phyloP scores from a whole-genome alignment of 1,139 yeast species.

The Suhomyces chickasaworum region DNA sequence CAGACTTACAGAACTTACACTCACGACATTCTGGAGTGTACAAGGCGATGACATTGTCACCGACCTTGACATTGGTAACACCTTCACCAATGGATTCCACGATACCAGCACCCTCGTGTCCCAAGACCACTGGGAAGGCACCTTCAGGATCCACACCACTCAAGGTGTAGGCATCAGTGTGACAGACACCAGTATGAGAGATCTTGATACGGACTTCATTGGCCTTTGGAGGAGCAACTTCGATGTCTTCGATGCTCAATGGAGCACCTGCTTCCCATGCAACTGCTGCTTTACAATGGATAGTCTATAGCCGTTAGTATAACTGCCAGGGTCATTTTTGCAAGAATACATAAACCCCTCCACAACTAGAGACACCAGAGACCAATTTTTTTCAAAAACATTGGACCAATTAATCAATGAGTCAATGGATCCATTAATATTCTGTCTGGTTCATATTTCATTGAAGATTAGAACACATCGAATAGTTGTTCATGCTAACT shows the following conservation, averaged over 20 bases:
- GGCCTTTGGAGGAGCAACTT: slow-evolving; percentile 91
- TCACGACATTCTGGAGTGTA: slow-evolving; percentile 96
- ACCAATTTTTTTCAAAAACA: neutral
- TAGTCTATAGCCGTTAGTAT: slow-evolving; percentile 47
- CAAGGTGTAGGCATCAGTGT: slow-evolving; percentile 95
- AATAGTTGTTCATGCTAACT: too few relatives aligned
- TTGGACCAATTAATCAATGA: too few relatives aligned
- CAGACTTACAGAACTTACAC: slow-evolving; percentile 93
- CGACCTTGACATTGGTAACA: slow-evolving; percentile 79
- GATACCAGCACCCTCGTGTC: slow-evolving; percentile 97
- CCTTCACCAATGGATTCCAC: slow-evolving; percentile 94
- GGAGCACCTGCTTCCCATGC: slow-evolving; percentile 97
- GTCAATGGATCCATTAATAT: too few relatives aligned
- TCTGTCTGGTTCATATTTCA: too few relatives aligned
- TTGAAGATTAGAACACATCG: too few relatives aligned
- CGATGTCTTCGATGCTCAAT: slow-evolving; percentile 78
- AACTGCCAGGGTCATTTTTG: slow-evolving; percentile 19
- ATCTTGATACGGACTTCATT: slow-evolving; percentile 95
- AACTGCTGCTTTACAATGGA: slow-evolving; percentile 92
- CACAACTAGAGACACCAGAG: neutral
- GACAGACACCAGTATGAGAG: slow-evolving; percentile 91
- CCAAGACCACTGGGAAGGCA: slow-evolving; percentile 86
- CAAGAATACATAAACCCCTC: neutral
- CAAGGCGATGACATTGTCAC: slow-evolving; percentile 88
- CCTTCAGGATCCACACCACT: slow-evolving; percentile 97